Evolutionary conservation across 768 basidiomycete species (phyloP).

Genomic region (Mycena pura): DNA sequence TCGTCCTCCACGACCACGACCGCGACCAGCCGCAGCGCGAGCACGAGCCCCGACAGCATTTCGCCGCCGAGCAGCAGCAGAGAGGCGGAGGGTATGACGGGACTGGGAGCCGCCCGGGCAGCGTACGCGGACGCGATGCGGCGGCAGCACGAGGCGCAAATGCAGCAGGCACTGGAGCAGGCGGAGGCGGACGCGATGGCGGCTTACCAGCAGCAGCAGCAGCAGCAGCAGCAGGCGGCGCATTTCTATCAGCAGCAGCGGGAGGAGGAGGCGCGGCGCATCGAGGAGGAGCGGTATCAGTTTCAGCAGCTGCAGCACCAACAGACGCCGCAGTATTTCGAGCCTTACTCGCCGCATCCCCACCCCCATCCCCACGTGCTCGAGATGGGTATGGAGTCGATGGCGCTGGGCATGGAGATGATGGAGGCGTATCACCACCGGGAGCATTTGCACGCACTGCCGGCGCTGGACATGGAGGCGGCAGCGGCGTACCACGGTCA

Average conservation of each 20-base stretch:
- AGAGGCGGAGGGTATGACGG: constrained; percentile 13
- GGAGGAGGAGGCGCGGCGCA: constrained; percentile 32
- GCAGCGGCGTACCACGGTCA: constrained; percentile 16
- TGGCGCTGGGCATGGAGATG: constrained; percentile 16
- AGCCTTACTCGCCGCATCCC: constrained; percentile 26
- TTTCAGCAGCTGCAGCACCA: constrained; percentile 28
- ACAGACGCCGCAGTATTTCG: constrained; percentile 31
- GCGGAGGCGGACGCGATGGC: constrained; percentile 38
- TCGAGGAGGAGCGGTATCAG: constrained; percentile 38
- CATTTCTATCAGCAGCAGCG: constrained; percentile 32
- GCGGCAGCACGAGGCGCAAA: constrained; percentile 49
- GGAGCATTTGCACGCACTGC: constrained; percentile 22
- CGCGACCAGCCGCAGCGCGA: constrained; percentile 31
- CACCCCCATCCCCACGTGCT: constrained; percentile 10
- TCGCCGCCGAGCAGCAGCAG: constrained; percentile 16
- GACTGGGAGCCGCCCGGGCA: constrained; percentile 28
- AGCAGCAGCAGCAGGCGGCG: constrained; percentile 34
- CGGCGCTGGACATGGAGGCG: constrained; percentile 1
- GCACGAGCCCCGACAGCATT: constrained; percentile 22
- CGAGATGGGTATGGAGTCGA: constrained; percentile 22
- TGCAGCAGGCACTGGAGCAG: constrained; percentile 33
- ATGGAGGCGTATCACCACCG: constrained; percentile 24
- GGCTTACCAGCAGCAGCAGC: constrained; percentile 38
- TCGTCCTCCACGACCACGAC: constrained; percentile 52
- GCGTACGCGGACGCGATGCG: constrained; percentile 57